These are phyloP conservation scores for Shiraia bambusicola DNA, from an alignment of 2,329 filamentous ascomycete species.

Conservation along the genomic window DNA sequence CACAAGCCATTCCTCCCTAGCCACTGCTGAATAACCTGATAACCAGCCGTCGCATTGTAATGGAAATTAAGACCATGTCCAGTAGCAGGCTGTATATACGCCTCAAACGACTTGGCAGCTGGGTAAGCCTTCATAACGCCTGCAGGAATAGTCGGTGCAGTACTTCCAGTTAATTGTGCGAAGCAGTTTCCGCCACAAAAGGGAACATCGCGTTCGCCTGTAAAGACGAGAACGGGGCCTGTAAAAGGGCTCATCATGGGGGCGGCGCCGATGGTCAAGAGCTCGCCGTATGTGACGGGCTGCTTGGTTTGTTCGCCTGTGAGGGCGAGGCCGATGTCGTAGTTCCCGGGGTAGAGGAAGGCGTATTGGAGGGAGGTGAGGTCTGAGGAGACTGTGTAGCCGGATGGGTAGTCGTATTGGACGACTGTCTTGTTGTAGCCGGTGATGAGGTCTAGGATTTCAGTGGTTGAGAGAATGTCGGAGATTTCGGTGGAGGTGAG, in stretches of 20 bases:
- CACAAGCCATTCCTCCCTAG: constrained; percentile 30
- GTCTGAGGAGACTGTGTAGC: constrained; percentile 56
- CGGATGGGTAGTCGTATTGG: constrained; percentile 43
- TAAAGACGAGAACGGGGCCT: constrained; percentile 62
- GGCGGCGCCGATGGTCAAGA: constrained; percentile 56
- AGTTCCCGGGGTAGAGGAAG: constrained; percentile 53
- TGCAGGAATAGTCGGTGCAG: constrained; percentile 49
- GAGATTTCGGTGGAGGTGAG: constrained; percentile 24
- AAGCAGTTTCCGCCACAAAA: constrained; percentile 65
- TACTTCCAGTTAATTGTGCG: constrained; percentile 41
- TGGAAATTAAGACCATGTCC: constrained; percentile 52
- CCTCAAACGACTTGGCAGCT: constrained; percentile 52
- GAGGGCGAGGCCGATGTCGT: constrained; percentile 57
- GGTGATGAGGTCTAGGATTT: constrained; percentile 32
- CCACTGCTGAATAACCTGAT: constrained; percentile 43
- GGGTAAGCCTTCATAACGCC: constrained; percentile 47
- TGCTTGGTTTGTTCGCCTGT: constrained; percentile 53
- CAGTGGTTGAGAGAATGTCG: constrained; percentile 32
- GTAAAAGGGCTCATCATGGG: constrained; percentile 45
- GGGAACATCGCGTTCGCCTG: constrained; percentile 54
- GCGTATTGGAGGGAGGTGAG: constrained; percentile 54
- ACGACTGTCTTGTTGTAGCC: constrained; percentile 30
- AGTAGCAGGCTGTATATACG: constrained; percentile 56
- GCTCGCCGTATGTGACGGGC: constrained; percentile 60
- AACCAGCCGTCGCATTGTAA: constrained; percentile 46